Base-by-base conservation (phyloP, 1,284 basidiomycete species). In the Exobasidium cylindrosporum region DNA sequence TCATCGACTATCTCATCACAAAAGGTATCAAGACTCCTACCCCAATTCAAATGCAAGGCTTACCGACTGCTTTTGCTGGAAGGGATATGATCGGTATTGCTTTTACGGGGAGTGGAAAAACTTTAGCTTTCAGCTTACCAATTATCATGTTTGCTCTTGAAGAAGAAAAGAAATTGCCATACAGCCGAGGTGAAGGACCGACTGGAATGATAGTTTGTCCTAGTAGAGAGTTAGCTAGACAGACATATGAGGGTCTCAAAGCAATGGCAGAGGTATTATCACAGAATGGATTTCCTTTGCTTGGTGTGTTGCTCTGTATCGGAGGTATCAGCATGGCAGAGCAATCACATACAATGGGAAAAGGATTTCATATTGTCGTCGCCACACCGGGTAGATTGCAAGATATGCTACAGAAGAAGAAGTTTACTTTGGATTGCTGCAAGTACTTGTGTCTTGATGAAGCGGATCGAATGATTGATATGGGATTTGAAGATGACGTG, bases 401-500 rank as follows among this genome's bases (percentile, higher is more conserved):
- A 58, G 82, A 83, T 62, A 79, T 83, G 79, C 83, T 98, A 64
- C 92, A 95, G 81, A 97, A 96, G 84, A 89, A 87, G 78, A 86
- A 88, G 68, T 90, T 98, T 74, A 91, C 88, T 1, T 89, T 97
- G 70, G 89, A 92, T 63, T 89, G 89, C 70, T 81, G 80, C 76
- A 84, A 83, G 69, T 97, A 89, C 80, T 83, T 98, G 3, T 97
- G 94, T 78, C 92, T 99, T 87, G 96, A 99, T 82, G 96, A 99
- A 82, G 96, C 96, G 0, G 96, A 98, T 82, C 84, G 96, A 57
- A 98, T 99, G 96, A 95, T 99, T 68, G 96, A 98, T 77, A 85
- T 97, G 81, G 96, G 95, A 0, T 99, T 99, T 74, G 96, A 98
- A 81, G 96, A 98, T 61, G 95, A 98, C 74, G 93, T 99, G 29